phyloP scores from a whole-genome alignment of 192 early-diverging fungal genomes.

The Coemansia sp. region DNA sequence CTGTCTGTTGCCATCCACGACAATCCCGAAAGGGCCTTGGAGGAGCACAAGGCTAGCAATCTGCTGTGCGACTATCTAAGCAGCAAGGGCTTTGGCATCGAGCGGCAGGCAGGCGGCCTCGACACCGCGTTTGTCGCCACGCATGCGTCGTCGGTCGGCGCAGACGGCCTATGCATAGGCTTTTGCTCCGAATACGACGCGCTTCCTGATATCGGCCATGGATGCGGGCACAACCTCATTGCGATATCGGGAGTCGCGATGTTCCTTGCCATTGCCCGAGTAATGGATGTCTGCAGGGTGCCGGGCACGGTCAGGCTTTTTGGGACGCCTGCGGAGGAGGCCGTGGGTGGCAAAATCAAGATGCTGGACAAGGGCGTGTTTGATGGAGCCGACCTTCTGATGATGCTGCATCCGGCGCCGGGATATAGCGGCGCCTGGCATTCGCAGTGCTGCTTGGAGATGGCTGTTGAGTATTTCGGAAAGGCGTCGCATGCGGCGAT shows the following conservation, averaged over 20 bases:
- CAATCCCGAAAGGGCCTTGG: slow-evolving; percentile 56
- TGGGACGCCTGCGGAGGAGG: slow-evolving; percentile 78
- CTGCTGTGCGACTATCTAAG: slow-evolving; percentile 66
- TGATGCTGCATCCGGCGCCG: slow-evolving; percentile 80
- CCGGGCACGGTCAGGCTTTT: slow-evolving; percentile 64
- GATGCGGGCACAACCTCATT: slow-evolving; percentile 73
- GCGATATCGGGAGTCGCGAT: slow-evolving; percentile 65
- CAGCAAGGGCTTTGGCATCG: slow-evolving; percentile 61
- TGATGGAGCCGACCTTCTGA: slow-evolving; percentile 63
- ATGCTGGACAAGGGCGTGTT: slow-evolving; percentile 69
- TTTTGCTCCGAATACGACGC: slow-evolving; percentile 69
- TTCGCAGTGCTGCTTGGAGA: slow-evolving; percentile 46
- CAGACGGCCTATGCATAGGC: slow-evolving; percentile 52
- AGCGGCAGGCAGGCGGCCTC: slow-evolving; percentile 58
- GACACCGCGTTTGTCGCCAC: slow-evolving; percentile 76
- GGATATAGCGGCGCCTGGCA: slow-evolving; percentile 53
- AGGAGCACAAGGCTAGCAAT: slow-evolving; percentile 60
- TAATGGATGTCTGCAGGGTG: slow-evolving; percentile 46
- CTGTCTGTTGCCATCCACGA: slow-evolving; percentile 55
- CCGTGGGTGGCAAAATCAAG: slow-evolving; percentile 67
- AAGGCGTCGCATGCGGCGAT: slow-evolving; percentile 69
- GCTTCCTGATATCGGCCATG: slow-evolving; percentile 63
- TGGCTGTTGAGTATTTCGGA: slow-evolving; percentile 65
- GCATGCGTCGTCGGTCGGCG: slow-evolving; percentile 44
- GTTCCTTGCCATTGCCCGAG: slow-evolving; percentile 52